These are phyloP conservation scores for Phoenix dactylifera DNA, from an alignment of 176 grass and related monocot species.

Conservation along the genomic window DNA sequence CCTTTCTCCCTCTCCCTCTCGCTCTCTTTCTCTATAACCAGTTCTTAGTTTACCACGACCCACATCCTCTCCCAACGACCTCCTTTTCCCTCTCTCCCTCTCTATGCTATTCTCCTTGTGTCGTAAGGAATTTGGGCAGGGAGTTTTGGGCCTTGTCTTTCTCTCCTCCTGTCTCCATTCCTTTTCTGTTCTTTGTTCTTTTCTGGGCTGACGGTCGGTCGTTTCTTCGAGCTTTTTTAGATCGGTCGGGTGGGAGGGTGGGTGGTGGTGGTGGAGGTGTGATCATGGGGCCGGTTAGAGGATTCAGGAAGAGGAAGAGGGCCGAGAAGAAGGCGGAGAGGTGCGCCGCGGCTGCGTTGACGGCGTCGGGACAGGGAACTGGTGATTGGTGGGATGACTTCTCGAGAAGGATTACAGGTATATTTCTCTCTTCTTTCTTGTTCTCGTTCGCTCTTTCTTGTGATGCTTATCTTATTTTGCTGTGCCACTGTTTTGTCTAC, in stretches of 20 bases:
- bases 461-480: too few relatives aligned
- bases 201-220: too few relatives aligned
- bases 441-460: too few relatives aligned
- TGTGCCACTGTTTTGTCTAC: too few relatives aligned
- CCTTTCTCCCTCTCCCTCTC: background rate
- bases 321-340: constrained; percentile 2
- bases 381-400: constrained; percentile 17
- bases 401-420: constrained; percentile 3
- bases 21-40: background rate
- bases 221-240: background rate
- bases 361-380: background rate
- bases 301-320: constrained; percentile 15
- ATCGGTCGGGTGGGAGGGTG: background rate
- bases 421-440: background rate
- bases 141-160: too few relatives aligned
- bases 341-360: background rate
- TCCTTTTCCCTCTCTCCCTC: background rate
- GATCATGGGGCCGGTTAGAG: constrained; percentile 9
- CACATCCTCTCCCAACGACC: background rate
- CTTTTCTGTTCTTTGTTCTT: too few relatives aligned
- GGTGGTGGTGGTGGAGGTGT: background rate
- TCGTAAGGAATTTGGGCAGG: too few relatives aligned
- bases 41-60: too few relatives aligned
- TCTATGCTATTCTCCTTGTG: too few relatives aligned
- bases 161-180: too few relatives aligned